Evolutionary conservation across 2,329 filamentous ascomycete genomes (phyloP).

Genomic region (Alternaria sp.): DNA sequence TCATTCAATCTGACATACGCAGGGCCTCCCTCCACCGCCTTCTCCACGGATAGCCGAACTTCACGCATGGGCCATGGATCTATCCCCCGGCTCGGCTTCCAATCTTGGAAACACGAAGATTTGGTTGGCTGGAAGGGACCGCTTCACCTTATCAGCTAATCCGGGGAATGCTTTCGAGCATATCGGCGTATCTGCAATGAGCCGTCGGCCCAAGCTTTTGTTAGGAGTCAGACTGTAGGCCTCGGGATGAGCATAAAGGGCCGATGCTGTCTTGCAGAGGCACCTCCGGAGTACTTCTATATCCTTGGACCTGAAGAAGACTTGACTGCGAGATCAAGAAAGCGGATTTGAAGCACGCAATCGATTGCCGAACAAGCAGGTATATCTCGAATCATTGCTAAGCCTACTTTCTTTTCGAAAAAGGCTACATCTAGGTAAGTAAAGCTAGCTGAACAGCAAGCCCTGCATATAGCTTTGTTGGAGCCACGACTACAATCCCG

Average conservation of each 20-base stretch:
- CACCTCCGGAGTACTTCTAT: background rate
- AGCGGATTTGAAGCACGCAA: background rate
- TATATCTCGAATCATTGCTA: background rate
- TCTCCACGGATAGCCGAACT: slow-evolving; percentile 2
- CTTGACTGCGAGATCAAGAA: no score
- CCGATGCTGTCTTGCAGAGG: background rate
- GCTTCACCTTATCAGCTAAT: slow-evolving; percentile 3
- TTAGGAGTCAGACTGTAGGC: background rate
- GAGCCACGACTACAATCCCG: background rate
- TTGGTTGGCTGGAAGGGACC: background rate
- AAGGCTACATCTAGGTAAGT: background rate
- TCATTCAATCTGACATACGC: background rate
- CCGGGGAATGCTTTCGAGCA: background rate
- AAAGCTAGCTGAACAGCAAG: background rate
- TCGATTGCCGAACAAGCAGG: background rate
- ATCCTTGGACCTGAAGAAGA: no score
- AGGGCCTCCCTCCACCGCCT: background rate
- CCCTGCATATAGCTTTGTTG: background rate
- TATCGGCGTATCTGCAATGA: slow-evolving; percentile 3
- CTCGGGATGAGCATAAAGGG: background rate
- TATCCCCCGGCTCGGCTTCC: slow-evolving; percentile 1
- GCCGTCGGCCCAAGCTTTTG: slow-evolving; percentile 2
- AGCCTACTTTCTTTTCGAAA: fast-evolving
- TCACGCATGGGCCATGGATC: slow-evolving; percentile 1
- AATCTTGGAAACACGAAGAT: background rate